phyloP scores from a whole-genome alignment of 495 filamentous ascomycete genomes.

The Penicillium turbatum region DNA sequence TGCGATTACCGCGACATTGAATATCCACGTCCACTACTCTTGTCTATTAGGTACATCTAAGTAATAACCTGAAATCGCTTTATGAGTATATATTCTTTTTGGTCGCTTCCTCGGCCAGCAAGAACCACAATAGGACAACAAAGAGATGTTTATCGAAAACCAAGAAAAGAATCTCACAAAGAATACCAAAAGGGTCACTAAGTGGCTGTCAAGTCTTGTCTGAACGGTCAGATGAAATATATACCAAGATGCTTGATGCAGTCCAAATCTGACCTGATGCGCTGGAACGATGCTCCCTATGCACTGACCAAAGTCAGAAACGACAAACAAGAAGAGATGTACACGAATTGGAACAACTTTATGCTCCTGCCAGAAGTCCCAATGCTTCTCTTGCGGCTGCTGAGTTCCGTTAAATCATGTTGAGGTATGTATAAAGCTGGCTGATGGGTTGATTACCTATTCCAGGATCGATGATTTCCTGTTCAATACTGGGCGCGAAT shows the following conservation, averaged over 20 bases:
- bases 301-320: conserved; percentile 1
- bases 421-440: conserved; percentile 38
- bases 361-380: conserved; percentile 4
- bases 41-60: too few relatives aligned
- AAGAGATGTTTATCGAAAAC: neutral
- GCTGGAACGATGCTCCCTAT: neutral
- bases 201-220: neutral
- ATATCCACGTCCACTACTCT: too few relatives aligned
- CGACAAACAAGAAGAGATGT: neutral
- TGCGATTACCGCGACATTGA: conserved; percentile 8
- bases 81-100: neutral
- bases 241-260: neutral
- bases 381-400: conserved; percentile 1
- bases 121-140: neutral
- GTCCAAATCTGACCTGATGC: neutral
- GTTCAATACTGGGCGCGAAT: conserved; percentile 34
- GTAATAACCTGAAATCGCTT: too few relatives aligned
- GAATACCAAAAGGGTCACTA: neutral
- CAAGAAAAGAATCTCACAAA: neutral
- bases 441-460: conserved; percentile 35
- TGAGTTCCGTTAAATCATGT: conserved; percentile 28
- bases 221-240: neutral
- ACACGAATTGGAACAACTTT: neutral
- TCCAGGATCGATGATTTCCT: conserved; percentile 37
- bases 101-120: neutral